These are phyloP conservation scores for Ploettnerulaceae sp. DNA, from an alignment of 2,329 filamentous ascomycete genomes.

Conservation along the genomic window DNA sequence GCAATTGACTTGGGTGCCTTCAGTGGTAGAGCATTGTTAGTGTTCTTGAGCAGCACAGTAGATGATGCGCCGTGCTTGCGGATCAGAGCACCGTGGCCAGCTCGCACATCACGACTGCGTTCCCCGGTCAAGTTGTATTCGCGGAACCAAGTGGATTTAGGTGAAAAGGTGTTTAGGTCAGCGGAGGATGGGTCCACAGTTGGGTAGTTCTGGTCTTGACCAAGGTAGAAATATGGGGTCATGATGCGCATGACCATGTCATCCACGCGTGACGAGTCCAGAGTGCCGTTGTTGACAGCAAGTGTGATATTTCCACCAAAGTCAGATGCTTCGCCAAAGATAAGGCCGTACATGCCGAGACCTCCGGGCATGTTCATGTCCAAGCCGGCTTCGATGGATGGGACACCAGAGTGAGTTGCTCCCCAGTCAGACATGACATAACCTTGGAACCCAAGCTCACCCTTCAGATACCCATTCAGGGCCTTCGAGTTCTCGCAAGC, in stretches of 20 bases:
- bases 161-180: slow-evolving; percentile 18
- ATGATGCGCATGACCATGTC: slow-evolving; percentile 64
- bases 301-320: slow-evolving; percentile 39
- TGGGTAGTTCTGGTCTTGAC: slow-evolving; percentile 45
- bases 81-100: slow-evolving; percentile 64
- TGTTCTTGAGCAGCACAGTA: slow-evolving; percentile 60
- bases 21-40: slow-evolving; percentile 50
- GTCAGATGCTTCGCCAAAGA: slow-evolving; percentile 29
- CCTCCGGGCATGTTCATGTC: slow-evolving; percentile 53
- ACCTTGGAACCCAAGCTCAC: slow-evolving; percentile 80
- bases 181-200: slow-evolving; percentile 18
- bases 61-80: slow-evolving; percentile 54
- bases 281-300: slow-evolving; percentile 55
- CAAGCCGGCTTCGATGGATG: slow-evolving; percentile 71
- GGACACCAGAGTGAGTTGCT: slow-evolving; percentile 74
- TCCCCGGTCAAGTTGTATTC: slow-evolving; percentile 74
- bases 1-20: slow-evolving; percentile 41
- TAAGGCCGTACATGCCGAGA: slow-evolving; percentile 60
- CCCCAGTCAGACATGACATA: slow-evolving; percentile 84
- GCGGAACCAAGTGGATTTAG: slow-evolving; percentile 47
- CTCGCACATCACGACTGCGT: slow-evolving; percentile 62
- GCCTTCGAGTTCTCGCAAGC: slow-evolving; percentile 72
- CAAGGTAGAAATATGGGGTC: slow-evolving; percentile 53
- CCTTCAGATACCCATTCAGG: slow-evolving; percentile 75
- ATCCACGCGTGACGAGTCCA: slow-evolving; percentile 50